Conservation (phyloP, 2,329 filamentous ascomycete genomes). For the Aaosphaeria pasadenensis region DNA sequence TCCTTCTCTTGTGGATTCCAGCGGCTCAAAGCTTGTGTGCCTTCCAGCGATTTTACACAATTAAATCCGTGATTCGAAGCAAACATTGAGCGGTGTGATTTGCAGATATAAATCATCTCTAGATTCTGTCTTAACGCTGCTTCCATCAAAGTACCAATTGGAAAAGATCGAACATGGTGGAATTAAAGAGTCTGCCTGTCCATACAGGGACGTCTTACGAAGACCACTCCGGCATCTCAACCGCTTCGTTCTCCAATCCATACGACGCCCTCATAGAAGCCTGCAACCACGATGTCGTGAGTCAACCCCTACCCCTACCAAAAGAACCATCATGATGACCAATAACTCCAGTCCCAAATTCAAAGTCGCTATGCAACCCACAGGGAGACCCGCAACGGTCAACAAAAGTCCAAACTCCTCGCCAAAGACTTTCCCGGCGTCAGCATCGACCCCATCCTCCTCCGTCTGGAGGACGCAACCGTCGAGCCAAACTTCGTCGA, state of each 20-base stretch:
- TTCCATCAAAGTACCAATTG: background rate
- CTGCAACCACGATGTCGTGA: constrained; percentile 38
- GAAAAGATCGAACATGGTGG: no score
- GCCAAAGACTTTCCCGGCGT: constrained; percentile 66
- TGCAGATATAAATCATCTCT: no score
- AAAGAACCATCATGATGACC: background rate
- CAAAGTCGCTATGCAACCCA: constrained; percentile 72
- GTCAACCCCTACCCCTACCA: no score
- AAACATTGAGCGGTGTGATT: no score
- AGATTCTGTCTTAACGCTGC: no score
- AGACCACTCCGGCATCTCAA: constrained; percentile 40
- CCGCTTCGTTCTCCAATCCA: constrained; percentile 59
- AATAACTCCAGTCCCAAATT: constrained; percentile 55
- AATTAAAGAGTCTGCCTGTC: constrained; percentile 1
- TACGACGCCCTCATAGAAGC: constrained; percentile 70
- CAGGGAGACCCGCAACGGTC: constrained; percentile 68
- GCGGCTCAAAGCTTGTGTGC: no score
- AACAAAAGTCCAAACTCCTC: constrained; percentile 74
- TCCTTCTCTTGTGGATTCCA: no score
- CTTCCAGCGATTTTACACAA: no score
- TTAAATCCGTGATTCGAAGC: no score
- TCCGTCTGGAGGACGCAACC: constrained; percentile 62
- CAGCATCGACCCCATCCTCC: constrained; percentile 71
- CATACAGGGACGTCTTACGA: constrained; percentile 26
- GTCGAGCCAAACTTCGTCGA: constrained; percentile 70